Evolutionary conservation across 2,329 filamentous ascomycete species (phyloP), one percentile per base, ranked within the genome.

Genomic region (Ceratocystis cubensis): DNA sequence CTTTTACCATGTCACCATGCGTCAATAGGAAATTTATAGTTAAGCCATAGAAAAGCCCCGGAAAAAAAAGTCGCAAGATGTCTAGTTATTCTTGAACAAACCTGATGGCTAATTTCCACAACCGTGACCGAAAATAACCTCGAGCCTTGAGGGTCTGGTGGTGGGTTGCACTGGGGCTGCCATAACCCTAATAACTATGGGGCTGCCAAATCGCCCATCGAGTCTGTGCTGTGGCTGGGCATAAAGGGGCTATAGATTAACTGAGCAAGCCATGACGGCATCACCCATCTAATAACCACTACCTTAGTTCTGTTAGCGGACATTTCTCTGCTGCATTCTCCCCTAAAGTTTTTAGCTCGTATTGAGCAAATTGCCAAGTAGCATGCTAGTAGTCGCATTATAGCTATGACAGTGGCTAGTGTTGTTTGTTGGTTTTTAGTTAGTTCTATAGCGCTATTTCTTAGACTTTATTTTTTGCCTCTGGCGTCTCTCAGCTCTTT

Each of bases 161-260:
- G 37, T 41, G 37, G 33, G 33, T 10, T 37, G 33, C 33, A 37
- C 45, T 8, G 15, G 17, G 46, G 46, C 46, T 48, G 17, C 17
- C 20, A 20, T 48, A 48, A 48, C 46, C 46, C 46, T 48, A 48
- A 48, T 10, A 20, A 41, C 10, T 41, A 15, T 41, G 37, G 37
- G 37, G 37, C 37, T 41, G 37, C 37, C 10, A 41, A 41, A 41
- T 13, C 3, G 10, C 37, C 10, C 3, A 1, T 50, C 10, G 8
- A 53, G 20, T 59, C 7, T 3, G 4, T 33, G 7, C n/a, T 59
- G 56, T 59, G 56, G 56, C 28, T 59, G 56, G 56, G 30, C 56
- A 59, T 59, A 59, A 59, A 59, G 56, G 56, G 53, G 56, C 48
- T 41, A 41, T 17, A 25, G 8, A 53, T 53, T 25, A 53, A 5